Percentiles rank a stretch among this genome's conserved stretches.
Conservation (phyloP, 208 protist species). For the Wallacemonas sp. region DNA sequence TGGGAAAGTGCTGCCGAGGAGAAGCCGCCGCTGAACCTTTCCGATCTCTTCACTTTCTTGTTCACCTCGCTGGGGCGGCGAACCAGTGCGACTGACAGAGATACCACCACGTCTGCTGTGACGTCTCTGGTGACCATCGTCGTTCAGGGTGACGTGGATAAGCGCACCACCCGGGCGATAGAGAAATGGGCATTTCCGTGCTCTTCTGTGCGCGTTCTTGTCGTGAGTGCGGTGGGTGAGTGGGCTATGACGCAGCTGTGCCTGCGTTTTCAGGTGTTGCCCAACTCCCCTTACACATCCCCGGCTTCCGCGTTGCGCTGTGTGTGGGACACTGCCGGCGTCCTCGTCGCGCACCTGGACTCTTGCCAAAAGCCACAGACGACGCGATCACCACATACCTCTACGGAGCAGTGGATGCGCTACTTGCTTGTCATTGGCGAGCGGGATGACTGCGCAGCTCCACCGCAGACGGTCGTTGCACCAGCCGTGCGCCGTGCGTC, state of each 20-base stretch:
- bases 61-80: background rate
- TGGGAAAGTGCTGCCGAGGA: too few species aligned
- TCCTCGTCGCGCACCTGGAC: background rate
- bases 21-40: background rate
- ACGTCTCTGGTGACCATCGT: constrained; percentile 34
- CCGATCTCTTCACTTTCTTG: background rate
- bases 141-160: constrained; percentile 35
- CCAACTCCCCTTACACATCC: constrained; percentile 31
- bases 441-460: too few species aligned
- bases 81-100: background rate
- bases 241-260: constrained; percentile 49
- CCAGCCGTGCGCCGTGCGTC: too few species aligned
- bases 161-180: constrained; percentile 23
- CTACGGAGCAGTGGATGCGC: constrained; percentile 22
- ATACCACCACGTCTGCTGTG: background rate
- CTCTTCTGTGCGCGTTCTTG: constrained; percentile 28
- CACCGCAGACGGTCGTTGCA: too few species aligned
- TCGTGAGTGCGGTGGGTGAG: constrained; percentile 45
- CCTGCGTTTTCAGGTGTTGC: constrained; percentile 40
- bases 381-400: background rate
- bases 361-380: background rate
- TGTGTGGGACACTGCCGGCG: constrained; percentile 1
- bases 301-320: constrained; percentile 6
- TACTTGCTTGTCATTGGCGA: constrained; percentile 25
- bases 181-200: constrained; percentile 38